Base-by-base conservation (phyloP, 208 protist species). In the Lotmaria passim region DNA sequence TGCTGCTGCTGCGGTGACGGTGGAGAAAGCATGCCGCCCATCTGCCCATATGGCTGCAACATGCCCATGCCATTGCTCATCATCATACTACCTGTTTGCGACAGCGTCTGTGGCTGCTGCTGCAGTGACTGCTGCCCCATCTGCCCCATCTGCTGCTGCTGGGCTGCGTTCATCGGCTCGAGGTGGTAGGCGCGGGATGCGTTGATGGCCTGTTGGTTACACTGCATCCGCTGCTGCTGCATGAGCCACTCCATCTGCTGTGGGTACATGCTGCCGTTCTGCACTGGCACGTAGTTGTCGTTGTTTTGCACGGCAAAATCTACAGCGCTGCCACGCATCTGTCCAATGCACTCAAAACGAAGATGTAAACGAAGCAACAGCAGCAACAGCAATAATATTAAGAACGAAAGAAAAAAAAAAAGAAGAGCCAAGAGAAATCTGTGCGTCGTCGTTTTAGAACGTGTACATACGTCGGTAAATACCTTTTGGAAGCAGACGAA, bases 181-280 rank as follows among this genome's bases (percentile, higher is more conserved):
- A 80, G 51, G 61, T 75, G 69, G 28, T 80, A 76, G 51, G 65
- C 66, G 26, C 69, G 58, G 24, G 65, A 57, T 38, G 75, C 47
- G 17, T 59, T 30, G 36, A 64, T 36, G 31, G 61, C 43, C 52
- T 60, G 59, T 41, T 57, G 74, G 60, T 56, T 62, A 43, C 50
- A 41, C 50, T 75, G 67, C 58, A 63, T 51, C 15, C 43, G 53
- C 47, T 64, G 69, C 48, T 68, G 76, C 60, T 64, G 64, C 44
- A 74, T 71, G 15, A 69, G 60, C 64, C 63, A 76, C 36, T 75
- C 69, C 61, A 63, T 63, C 36, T 63, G 69, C 61, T 63, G 51
- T 12, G 60, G 53, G n/a, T 75, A 46, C 10, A 75, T 50, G 46
- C 21, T 50, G 26, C 61, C 55, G 31, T 39, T 23, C 11, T 39